phyloP scores from a whole-genome alignment of 2,329 filamentous ascomycete species.

The Ophiostoma australiae region DNA sequence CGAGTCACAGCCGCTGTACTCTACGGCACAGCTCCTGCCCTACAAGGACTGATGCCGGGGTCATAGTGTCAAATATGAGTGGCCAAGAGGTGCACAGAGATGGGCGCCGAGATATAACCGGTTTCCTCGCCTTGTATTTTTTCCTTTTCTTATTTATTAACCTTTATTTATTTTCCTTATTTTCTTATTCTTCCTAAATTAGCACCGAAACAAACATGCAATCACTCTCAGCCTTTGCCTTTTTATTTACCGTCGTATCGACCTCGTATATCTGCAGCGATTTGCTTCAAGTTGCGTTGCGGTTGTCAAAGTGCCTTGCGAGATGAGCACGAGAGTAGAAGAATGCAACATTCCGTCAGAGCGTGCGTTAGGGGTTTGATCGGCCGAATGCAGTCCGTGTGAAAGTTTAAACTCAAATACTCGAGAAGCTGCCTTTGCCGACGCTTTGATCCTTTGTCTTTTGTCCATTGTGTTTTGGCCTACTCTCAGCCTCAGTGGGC shows the following conservation, averaged over 20 bases:
- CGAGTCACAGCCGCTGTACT: neutral
- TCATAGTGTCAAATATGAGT: neutral
- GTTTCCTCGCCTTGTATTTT: neutral
- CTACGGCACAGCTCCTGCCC: slow-evolving; percentile 9
- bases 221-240: neutral
- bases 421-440: neutral
- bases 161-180: no score
- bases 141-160: neutral
- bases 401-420: neutral
- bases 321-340: neutral
- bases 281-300: neutral
- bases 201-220: neutral
- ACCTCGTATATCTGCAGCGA: neutral
- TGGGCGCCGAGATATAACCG: slow-evolving; percentile 1
- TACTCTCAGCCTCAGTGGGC: slow-evolving; percentile 7
- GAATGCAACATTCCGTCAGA: neutral
- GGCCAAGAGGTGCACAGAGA: neutral
- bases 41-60: neutral
- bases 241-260: neutral
- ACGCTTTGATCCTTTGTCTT: neutral
- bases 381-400: neutral
- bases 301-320: neutral
- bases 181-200: neutral
- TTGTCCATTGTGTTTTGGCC: neutral
- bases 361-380: neutral